Percentiles rank a stretch among this genome's conserved stretches.
These are phyloP conservation scores for Kodamaea sp. DNA, from an alignment of 1,139 yeast species.

Conservation along the genomic window DNA sequence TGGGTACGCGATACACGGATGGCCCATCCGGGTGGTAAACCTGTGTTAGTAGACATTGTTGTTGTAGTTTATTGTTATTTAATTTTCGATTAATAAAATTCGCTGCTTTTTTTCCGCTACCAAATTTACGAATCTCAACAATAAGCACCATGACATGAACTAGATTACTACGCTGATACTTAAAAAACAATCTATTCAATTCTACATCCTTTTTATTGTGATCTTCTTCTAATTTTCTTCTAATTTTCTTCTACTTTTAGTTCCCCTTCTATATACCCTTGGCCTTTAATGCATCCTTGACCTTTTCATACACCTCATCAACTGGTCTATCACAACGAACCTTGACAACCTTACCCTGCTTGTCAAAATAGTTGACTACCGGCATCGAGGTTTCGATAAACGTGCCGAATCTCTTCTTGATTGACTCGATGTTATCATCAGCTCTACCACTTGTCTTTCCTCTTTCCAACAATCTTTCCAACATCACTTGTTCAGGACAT, in stretches of 20 bases:
- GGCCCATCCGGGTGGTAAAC: constrained; percentile 86
- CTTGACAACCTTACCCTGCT: constrained; percentile 72
- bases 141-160: too few relatives aligned
- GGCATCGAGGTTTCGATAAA: constrained; percentile 93
- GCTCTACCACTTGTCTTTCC: constrained; percentile 93
- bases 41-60: constrained; percentile 38
- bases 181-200: too few relatives aligned
- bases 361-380: constrained; percentile 79
- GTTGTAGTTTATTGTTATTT: constrained; percentile 18
- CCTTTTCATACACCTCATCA: constrained; percentile 72
- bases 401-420: constrained; percentile 81
- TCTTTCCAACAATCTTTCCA: constrained; percentile 77
- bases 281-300: constrained; percentile 55
- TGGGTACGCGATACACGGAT: constrained; percentile 76
- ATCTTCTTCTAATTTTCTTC: too few relatives aligned
- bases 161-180: too few relatives aligned
- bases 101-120: not conserved
- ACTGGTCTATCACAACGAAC: constrained; percentile 78
- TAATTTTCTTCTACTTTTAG: too few relatives aligned
- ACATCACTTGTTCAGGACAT: constrained; percentile 90
- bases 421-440: constrained; percentile 90
- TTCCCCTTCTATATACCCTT: constrained; percentile 25
- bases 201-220: too few relatives aligned
- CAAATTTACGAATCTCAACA: too few relatives aligned
- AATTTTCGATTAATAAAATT: constrained; percentile 1